These are phyloP conservation scores for Fusarium sp. DNA, from an alignment of 2,329 filamentous ascomycete species.

Conservation along the genomic window DNA sequence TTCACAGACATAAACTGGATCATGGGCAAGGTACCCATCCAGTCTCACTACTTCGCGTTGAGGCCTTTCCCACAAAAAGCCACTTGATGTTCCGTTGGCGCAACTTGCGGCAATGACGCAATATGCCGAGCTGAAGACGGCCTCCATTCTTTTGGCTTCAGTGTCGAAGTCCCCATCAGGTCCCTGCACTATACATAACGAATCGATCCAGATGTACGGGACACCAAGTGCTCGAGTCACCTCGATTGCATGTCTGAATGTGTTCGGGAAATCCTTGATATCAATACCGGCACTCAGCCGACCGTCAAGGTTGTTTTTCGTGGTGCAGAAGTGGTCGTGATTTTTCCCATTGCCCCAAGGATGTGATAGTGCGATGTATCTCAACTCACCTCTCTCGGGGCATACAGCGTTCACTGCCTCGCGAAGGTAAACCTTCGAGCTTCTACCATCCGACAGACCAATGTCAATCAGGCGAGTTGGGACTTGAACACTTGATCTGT, in stretches of 20 bases:
- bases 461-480: conserved; percentile 24
- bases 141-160: conserved; percentile 1
- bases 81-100: conserved; percentile 5
- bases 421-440: background rate
- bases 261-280: background rate
- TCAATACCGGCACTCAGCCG: background rate
- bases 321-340: conserved; percentile 19
- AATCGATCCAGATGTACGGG: conserved; percentile 20
- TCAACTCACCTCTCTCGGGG: background rate
- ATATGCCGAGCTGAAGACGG: background rate
- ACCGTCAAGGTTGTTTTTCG: background rate
- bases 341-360: background rate
- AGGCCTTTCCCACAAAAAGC: conserved; percentile 4
- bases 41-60: conserved; percentile 2
- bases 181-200: conserved; percentile 18
- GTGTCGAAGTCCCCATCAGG: background rate
- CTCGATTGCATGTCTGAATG: conserved; percentile 2
- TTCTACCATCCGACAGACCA: fast-evolving
- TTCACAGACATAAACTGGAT: conserved; percentile 15
- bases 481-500: background rate
- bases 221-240: background rate
- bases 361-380: conserved; percentile 25
- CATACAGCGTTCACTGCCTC: background rate
- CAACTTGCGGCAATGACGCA: conserved; percentile 9
- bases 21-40: background rate